Evolutionary conservation across 257 asterid genomes (phyloP), one percentile per base, ranked within the genome.

Genomic region (Primulina eburnea): DNA sequence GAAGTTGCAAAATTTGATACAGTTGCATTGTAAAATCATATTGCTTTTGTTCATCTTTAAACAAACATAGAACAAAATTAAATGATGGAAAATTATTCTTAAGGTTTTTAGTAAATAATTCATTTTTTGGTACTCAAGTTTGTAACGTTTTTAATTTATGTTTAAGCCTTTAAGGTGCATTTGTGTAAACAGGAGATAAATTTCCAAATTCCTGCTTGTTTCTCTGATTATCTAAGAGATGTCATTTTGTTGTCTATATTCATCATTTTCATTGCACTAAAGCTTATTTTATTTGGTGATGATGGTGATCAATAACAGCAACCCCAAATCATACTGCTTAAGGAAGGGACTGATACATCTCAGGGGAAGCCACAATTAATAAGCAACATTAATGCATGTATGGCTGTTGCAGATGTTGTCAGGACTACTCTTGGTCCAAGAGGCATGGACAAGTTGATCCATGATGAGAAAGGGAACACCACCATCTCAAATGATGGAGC

Each of bases 391-490:
- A 94, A 88, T 85, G 99, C 97, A 0, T 94, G 97, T 75, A 79
- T 71, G 83, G 96, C 97, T 67, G 92, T 91, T 63, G 85, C 93
- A 68, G 98, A 94, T 82, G 95, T 91, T 53, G 96, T 91, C 70
- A 80, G 98, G 29, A 74, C 88, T 62, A 94, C 99, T 34, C 97
- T 91, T 71, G 97, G 99, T n/a, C 99, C 97, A 0, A 86, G 97
- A 81, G 99, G 99, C 69, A 94, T 94, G 99, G 98, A 94, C 88
- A 91, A 94, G 85, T 69, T 91, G 88, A 91, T 94, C 87, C 99
- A 91, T 59, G 97, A 94, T 58, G 97, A 94, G 18, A 94, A 94
- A 88, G 99, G 99, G 17, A 87, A 77, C 83, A 88, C 97, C 74
- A 94, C 97, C 68, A 94, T 94, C 62, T 94, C 99, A 12, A 94